Percentiles rank a stretch among this genome's conserved stretches.
These are phyloP conservation scores for Vaccinium corymbosum DNA, from an alignment of 148 eudicot species.

Conservation along the genomic window DNA sequence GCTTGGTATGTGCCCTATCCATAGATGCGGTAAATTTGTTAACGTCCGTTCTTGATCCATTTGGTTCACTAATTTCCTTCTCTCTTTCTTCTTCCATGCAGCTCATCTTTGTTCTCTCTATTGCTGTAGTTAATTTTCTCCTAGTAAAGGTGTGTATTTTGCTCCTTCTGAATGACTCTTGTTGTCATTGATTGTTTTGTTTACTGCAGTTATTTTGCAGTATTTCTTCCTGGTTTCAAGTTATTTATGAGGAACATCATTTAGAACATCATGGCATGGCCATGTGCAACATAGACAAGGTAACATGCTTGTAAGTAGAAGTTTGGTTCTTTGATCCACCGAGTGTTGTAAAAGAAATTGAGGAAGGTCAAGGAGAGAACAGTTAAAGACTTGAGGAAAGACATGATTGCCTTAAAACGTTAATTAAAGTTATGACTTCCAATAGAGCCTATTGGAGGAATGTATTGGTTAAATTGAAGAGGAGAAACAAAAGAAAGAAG, in stretches of 20 bases:
- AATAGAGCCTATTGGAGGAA: constrained; percentile 8
- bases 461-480: background rate
- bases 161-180: background rate
- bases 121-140: constrained; percentile 72
- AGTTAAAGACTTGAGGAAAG: background rate
- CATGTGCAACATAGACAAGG: background rate
- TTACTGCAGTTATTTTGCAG: constrained; percentile 6
- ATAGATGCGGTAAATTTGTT: background rate
- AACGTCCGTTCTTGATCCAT: constrained; percentile 15
- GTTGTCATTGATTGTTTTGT: background rate
- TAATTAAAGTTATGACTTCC: background rate
- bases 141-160: constrained; percentile 66
- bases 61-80: constrained; percentile 12
- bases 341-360: background rate
- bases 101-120: constrained; percentile 59
- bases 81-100: constrained; percentile 28
- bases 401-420: constrained; percentile 1
- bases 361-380: background rate
- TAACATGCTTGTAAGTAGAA: background rate
- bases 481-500: background rate
- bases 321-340: constrained; percentile 4
- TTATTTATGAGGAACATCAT: constrained; percentile 12
- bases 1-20: constrained; percentile 54
- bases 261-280: background rate
- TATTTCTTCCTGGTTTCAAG: background rate